These are phyloP conservation scores for Vitis amurensis DNA, from an alignment of 164 flowering plant species.

Conservation along the genomic window DNA sequence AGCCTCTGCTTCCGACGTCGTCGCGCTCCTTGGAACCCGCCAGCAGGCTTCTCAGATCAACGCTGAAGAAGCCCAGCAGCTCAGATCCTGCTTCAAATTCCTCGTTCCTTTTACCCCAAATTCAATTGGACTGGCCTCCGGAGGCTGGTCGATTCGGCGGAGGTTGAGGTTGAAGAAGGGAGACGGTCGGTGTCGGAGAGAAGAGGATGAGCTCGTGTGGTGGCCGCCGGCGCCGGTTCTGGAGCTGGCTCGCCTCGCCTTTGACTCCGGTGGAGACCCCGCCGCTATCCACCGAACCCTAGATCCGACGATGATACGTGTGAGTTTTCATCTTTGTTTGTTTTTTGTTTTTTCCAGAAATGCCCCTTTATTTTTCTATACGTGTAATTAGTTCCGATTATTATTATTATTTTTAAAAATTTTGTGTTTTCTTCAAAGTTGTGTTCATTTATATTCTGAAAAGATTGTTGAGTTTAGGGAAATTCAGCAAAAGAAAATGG, in stretches of 20 bases:
- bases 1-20: conserved; percentile 57
- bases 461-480: too few species aligned
- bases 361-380: too few species aligned
- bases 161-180: conserved; percentile 3
- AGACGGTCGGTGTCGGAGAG: conserved; percentile 7
- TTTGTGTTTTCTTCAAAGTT: too few species aligned
- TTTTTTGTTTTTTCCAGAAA: too few species aligned
- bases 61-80: conserved; percentile 39
- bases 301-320: conserved; percentile 67
- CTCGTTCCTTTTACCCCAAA: conserved; percentile 57
- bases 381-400: too few species aligned
- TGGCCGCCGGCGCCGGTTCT: conserved; percentile 81
- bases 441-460: too few species aligned
- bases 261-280: conserved; percentile 88
- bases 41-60: conserved; percentile 49
- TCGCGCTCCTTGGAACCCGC: conserved; percentile 64
- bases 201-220: conserved; percentile 63
- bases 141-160: conserved; percentile 6
- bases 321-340: conserved; percentile 22
- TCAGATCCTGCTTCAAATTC: conserved; percentile 75
- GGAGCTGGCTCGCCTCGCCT: conserved; percentile 83
- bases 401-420: too few species aligned
- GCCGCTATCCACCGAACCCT: conserved; percentile 61
- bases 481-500: too few species aligned
- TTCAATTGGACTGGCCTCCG: neutral